These are phyloP conservation scores for Cornus florida DNA, from an alignment of 148 eudicot species.

Conservation along the genomic window DNA sequence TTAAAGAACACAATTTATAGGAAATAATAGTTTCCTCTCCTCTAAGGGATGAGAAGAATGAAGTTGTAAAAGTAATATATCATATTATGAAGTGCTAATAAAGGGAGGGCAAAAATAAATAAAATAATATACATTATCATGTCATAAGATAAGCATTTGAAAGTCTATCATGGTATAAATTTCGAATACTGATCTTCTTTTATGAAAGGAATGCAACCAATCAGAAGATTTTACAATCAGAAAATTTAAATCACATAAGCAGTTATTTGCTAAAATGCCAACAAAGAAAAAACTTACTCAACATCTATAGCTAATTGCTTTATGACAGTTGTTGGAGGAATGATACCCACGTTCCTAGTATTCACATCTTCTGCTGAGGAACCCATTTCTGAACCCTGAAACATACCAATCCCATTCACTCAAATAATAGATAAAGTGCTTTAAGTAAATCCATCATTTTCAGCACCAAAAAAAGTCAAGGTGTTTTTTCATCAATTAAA, in stretches of 20 bases:
- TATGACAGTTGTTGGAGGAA: conserved; percentile 60
- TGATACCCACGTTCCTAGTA: conserved; percentile 35
- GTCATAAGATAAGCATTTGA: neutral
- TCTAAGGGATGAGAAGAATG: neutral
- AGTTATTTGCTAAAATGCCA: neutral
- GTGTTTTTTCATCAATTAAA: neutral
- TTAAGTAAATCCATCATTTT: neutral
- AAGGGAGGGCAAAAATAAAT: neutral
- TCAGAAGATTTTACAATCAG: neutral
- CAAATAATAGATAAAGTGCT: neutral
- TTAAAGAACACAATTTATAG: neutral
- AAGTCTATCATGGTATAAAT: neutral
- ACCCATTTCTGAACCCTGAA: conserved; percentile 57
- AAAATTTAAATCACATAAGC: neutral
- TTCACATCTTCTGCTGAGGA: conserved; percentile 34
- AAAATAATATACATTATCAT: neutral
- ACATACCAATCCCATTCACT: neutral
- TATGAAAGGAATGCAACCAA: neutral
- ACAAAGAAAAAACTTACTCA: conserved; percentile 60
- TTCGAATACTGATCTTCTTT: neutral
- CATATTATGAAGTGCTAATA: neutral
- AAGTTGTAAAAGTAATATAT: neutral
- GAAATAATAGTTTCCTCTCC: neutral
- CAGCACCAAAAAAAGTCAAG: conserved; percentile 4
- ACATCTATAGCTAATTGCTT: conserved; percentile 76